These are phyloP conservation scores for Pseudonectria buxi DNA, from an alignment of 2,329 filamentous ascomycete species.

Conservation along the genomic window DNA sequence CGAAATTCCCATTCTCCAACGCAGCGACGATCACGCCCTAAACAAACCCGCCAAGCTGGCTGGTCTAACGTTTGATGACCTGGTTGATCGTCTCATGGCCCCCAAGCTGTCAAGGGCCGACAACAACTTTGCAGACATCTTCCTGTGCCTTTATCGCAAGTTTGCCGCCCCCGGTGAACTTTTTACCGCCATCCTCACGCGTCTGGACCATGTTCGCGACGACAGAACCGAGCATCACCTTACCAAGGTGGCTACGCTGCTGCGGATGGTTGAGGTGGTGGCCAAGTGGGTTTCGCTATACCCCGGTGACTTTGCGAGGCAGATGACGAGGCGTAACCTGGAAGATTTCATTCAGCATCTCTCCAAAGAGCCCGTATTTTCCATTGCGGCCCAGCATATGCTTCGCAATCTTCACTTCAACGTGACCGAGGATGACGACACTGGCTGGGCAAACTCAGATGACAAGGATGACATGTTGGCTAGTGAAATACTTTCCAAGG, in stretches of 20 bases:
- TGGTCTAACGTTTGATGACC: slow-evolving; percentile 58
- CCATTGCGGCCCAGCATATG: slow-evolving; percentile 80
- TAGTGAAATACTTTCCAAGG: slow-evolving; percentile 30
- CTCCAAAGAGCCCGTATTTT: slow-evolving; percentile 73
- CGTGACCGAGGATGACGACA: slow-evolving; percentile 82
- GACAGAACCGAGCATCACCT: slow-evolving; percentile 63
- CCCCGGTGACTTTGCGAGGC: slow-evolving; percentile 85
- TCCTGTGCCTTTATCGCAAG: slow-evolving; percentile 88
- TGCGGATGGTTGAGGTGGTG: slow-evolving; percentile 76
- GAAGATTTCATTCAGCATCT: slow-evolving; percentile 69
- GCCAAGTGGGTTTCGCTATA: slow-evolving; percentile 87
- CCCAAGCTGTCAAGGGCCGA: slow-evolving; percentile 82
- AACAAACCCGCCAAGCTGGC: slow-evolving; percentile 41
- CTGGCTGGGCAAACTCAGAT: slow-evolving; percentile 84
- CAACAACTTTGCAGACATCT: slow-evolving; percentile 79
- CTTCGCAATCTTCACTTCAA: slow-evolving; percentile 64
- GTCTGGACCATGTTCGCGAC: slow-evolving; percentile 64
- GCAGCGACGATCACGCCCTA: slow-evolving; percentile 56
- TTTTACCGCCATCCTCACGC: slow-evolving; percentile 68
- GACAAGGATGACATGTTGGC: slow-evolving; percentile 34
- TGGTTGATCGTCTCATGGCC: slow-evolving; percentile 80
- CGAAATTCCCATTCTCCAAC: slow-evolving; percentile 59
- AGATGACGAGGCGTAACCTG: slow-evolving; percentile 63
- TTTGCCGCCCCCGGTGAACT: slow-evolving; percentile 79
- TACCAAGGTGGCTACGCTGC: slow-evolving; percentile 70